Evolutionary conservation across 768 basidiomycete genomes (phyloP), one percentile per base, ranked within the genome.

Genomic region (Auricularia sp.): DNA sequence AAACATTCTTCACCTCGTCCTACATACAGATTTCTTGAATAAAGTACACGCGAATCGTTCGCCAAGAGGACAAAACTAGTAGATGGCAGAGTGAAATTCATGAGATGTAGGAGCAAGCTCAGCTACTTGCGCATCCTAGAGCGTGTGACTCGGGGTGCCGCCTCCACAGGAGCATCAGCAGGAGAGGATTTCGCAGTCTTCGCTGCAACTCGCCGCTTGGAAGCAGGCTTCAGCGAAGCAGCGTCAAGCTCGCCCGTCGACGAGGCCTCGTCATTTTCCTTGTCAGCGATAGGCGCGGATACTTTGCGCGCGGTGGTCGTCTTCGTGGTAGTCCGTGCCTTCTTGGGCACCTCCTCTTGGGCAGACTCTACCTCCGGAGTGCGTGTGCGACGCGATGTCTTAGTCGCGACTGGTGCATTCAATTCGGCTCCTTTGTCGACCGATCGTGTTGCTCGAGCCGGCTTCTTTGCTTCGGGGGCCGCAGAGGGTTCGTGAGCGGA

Each of bases 201-300:
- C n/a, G 53, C n/a, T 0, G 29, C 53, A 7, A 54, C 53, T 8
- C 53, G 56, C 6, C 47, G 47, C 47, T 51, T 51, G 12, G 47
- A 51, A 21, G 47, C 14, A 3, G 47, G 21, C 23, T 59, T 59
- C 23, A 29, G 23, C 34, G 56, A 21, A 18, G 56, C 6, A 8
- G 16, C 47, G 6, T 51, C 47, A 18, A 18, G 6, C 29, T 59
- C 34, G 56, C 12, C 56, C 33, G 16, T 29, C 56, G 34, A 29
- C 10, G 21, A 42, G 12, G 56, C 14, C 23, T 59, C 56, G 56
- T 59, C 56, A 29, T 59, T 59, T 29, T 64, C 47, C 54, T 66
- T 47, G 4, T 35, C 42, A 34, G 33, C 36, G 8, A 36, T 36
- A 14, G 53, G 43, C 47, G 35, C 29, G 18, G 47, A 10, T 6